Conservation (phyloP, 2,329 filamentous ascomycete species). For the Ophiostoma novo-ulmi region DNA sequence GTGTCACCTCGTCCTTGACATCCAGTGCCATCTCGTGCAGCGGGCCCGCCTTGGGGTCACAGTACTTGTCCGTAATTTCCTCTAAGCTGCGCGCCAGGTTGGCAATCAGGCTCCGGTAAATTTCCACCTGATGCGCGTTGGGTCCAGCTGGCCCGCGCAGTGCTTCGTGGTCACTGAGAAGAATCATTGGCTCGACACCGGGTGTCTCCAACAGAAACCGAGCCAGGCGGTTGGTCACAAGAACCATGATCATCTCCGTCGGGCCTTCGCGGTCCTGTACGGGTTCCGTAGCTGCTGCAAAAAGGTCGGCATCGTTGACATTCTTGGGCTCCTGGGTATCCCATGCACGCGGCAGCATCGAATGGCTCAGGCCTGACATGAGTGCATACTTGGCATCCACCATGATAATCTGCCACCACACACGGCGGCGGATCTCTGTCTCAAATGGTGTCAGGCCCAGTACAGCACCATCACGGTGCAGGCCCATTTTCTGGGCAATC, state of each 20-base stretch:
- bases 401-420: slow-evolving; percentile 62
- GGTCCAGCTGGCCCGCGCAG: slow-evolving; percentile 30
- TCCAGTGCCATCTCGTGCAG: slow-evolving; percentile 48
- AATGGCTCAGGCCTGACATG: slow-evolving; percentile 52
- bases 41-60: slow-evolving; percentile 49
- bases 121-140: slow-evolving; percentile 37
- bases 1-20: slow-evolving; percentile 44
- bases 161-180: slow-evolving; percentile 40
- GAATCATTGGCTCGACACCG: slow-evolving; percentile 46
- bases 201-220: slow-evolving; percentile 46
- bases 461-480: slow-evolving; percentile 56
- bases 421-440: slow-evolving; percentile 60
- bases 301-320: slow-evolving; percentile 55
- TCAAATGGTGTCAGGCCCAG: slow-evolving; percentile 57
- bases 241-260: slow-evolving; percentile 56
- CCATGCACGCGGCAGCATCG: slow-evolving; percentile 49
- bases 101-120: slow-evolving; percentile 41
- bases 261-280: slow-evolving; percentile 50
- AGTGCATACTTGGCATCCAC: slow-evolving; percentile 54
- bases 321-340: slow-evolving; percentile 54
- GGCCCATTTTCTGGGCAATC: slow-evolving; percentile 62
- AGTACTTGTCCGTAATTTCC: slow-evolving; percentile 46
- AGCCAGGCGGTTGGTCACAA: slow-evolving; percentile 48
- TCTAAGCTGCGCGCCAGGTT: slow-evolving; percentile 42
- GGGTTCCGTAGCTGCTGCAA: slow-evolving; percentile 48